Evolutionary conservation across 108 stramenopile species (phyloP), one percentile per base, ranked within the genome.

Genomic region (Schizochytrium sp.): DNA sequence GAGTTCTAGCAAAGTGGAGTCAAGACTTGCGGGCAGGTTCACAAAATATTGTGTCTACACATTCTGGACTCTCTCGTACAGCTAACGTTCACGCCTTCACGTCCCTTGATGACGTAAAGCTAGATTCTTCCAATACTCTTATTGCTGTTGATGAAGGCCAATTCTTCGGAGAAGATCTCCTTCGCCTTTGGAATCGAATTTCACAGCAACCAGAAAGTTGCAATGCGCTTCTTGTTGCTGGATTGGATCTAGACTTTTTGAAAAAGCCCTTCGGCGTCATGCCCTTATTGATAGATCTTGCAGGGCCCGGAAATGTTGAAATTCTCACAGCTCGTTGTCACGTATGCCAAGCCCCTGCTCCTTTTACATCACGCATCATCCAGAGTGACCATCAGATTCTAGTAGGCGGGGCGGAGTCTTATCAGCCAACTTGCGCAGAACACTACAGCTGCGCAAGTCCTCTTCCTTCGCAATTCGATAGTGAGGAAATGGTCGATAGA

Each of bases 111-210:
- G 50, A 83, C 76, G 45, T 83, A 5, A 53, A 40, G 17, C 8
- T 83, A 12, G 42, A 38, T 15, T 10, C 8, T 7, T 5, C 40
- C 5, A 3, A 15, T 7, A 83, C 10, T 40, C 1, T 83, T 8
- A 38, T 83, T 10, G 76, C 76, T 5, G 76, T 83, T 38, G 76
- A 83, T 53, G 76, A 83, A 53, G 76, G 50, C 50, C 76, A 83
- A 10, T 83, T 83, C 3, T 83, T 83, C 47, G 53, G 53, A 13
- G 50, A 55, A 10, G 76, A 83, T 28, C 28, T 83, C 5, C 76
- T 83, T 10, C 76, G 76, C 76, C 76, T 83, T 53, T 40, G 40
- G 28, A 53, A 83, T 53, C 47, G 76, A 13, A 5, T 83, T 55
- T 28, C 28, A 28, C 28, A 28, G 28, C 28, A 28, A 28, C 17